Evolutionary conservation across 2,329 filamentous ascomycete genomes (phyloP).

Genomic region (Bipolaris zeicola): DNA sequence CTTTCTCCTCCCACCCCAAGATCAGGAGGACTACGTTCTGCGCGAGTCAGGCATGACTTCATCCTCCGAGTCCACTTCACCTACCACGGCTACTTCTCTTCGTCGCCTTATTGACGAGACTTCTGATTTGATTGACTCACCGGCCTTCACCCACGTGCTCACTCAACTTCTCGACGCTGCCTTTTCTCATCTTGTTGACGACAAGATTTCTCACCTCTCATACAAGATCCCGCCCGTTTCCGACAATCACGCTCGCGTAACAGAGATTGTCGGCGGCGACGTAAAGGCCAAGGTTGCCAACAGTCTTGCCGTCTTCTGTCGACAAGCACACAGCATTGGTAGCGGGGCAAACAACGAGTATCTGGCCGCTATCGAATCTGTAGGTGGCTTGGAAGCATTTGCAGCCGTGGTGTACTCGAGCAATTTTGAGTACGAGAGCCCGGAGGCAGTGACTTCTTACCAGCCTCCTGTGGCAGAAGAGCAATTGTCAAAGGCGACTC

Average conservation of each 20-base stretch:
- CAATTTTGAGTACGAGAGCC: slow-evolving; percentile 67
- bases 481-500: slow-evolving; percentile 21
- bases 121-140: slow-evolving; percentile 92
- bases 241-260: slow-evolving; percentile 51
- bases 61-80: slow-evolving; percentile 44
- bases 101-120: slow-evolving; percentile 92
- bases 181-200: slow-evolving; percentile 82
- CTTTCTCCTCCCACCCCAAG: slow-evolving; percentile 78
- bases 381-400: slow-evolving; percentile 79
- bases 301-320: slow-evolving; percentile 84
- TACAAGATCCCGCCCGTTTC: slow-evolving; percentile 68
- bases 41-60: slow-evolving; percentile 78
- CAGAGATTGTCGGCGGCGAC: slow-evolving; percentile 59
- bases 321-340: slow-evolving; percentile 90
- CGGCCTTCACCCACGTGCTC: slow-evolving; percentile 84
- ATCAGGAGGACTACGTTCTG: slow-evolving; percentile 82
- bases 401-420: slow-evolving; percentile 86
- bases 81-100: slow-evolving; percentile 61
- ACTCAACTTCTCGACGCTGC: slow-evolving; percentile 84
- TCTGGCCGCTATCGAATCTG: slow-evolving; percentile 71
- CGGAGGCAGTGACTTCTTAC: slow-evolving; percentile 33
- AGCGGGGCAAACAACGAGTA: slow-evolving; percentile 59
- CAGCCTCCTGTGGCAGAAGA: slow-evolving; percentile 57
- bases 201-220: slow-evolving; percentile 77
- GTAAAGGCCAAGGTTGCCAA: slow-evolving; percentile 79